A percentile compares a stretch with the other conserved stretches of the same genome.
Evolutionary conservation across 345 rosid species (phyloP).

Genomic region (Bretschneidera sinensis): DNA sequence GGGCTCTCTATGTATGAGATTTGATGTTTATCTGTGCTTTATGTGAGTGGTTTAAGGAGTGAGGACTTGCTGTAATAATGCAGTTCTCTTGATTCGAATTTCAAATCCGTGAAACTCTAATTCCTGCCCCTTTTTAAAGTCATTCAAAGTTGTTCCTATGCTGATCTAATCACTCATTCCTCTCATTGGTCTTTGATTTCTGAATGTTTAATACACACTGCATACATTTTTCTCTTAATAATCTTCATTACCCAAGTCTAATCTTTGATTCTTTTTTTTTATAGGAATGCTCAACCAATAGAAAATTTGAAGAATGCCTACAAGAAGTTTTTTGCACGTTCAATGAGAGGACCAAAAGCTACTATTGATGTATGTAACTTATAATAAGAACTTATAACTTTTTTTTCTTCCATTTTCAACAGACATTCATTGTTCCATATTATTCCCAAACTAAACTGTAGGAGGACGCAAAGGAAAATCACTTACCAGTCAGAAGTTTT

Average conservation of each 20-base stretch:
- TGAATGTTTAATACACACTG: neutral
- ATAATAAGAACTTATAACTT: conserved; percentile 4
- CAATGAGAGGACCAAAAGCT: conserved; percentile 48
- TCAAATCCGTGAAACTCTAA: neutral
- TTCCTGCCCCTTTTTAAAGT: neutral
- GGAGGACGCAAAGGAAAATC: conserved; percentile 51
- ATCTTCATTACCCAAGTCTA: no score
- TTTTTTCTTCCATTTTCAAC: conserved; percentile 1
- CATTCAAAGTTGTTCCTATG: neutral
- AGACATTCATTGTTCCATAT: conserved; percentile 5
- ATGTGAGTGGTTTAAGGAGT: no score
- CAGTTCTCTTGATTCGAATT: no score
- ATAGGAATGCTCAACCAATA: conserved; percentile 68
- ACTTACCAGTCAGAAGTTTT: conserved; percentile 59
- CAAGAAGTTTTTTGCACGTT: conserved; percentile 62
- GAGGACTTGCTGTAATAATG: no score
- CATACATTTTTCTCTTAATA: neutral
- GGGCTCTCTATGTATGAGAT: no score
- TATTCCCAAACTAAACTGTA: conserved; percentile 13
- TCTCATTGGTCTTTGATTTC: no score
- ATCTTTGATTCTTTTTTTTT: no score
- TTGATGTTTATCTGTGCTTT: no score
- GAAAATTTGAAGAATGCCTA: conserved; percentile 76
- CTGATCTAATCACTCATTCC: no score
- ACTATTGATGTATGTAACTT: conserved; percentile 47